Evolutionary conservation across 306 rosid species (phyloP).

Genomic region (Geum urbanum): DNA sequence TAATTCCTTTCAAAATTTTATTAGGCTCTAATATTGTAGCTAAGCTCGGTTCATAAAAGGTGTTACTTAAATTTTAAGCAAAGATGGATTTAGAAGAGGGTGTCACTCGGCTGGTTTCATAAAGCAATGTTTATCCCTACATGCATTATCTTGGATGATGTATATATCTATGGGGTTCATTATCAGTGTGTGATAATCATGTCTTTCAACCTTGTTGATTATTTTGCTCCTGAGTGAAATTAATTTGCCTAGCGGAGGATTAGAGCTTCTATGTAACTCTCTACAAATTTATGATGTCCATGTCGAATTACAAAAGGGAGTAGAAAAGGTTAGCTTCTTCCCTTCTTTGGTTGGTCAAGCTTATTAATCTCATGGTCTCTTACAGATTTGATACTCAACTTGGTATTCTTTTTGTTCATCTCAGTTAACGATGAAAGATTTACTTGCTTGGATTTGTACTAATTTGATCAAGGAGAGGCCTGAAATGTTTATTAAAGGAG

Average conservation of each 20-base stretch:
- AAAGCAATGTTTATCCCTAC: no score
- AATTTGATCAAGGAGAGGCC: conserved; percentile 95
- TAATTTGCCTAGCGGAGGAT: conserved; percentile 60
- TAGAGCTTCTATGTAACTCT: conserved; percentile 88
- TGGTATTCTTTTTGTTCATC: conserved; percentile 18
- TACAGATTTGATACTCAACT: not conserved
- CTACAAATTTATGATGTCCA: conserved; percentile 70
- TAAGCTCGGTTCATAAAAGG: not conserved
- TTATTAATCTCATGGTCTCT: not conserved
- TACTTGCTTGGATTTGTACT: conserved; percentile 75
- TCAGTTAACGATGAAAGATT: conserved; percentile 78
- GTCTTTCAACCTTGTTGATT: not conserved
- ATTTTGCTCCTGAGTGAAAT: conserved; percentile 11
- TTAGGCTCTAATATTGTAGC: not conserved
- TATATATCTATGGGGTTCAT: not conserved
- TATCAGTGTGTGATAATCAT: not conserved
- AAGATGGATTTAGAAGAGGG: no score
- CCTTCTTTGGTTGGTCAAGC: not conserved
- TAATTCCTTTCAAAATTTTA: not conserved
- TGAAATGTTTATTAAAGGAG: conserved; percentile 97
- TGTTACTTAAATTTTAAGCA: not conserved
- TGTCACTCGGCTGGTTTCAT: no score
- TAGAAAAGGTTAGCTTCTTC: conserved; percentile 43
- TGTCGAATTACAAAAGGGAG: conserved; percentile 51
- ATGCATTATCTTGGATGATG: no score